Percentiles rank a stretch among this genome's conserved stretches.
phyloP scores from a whole-genome alignment of 1,139 yeast genomes.

The Zygoascus hellenicus region DNA sequence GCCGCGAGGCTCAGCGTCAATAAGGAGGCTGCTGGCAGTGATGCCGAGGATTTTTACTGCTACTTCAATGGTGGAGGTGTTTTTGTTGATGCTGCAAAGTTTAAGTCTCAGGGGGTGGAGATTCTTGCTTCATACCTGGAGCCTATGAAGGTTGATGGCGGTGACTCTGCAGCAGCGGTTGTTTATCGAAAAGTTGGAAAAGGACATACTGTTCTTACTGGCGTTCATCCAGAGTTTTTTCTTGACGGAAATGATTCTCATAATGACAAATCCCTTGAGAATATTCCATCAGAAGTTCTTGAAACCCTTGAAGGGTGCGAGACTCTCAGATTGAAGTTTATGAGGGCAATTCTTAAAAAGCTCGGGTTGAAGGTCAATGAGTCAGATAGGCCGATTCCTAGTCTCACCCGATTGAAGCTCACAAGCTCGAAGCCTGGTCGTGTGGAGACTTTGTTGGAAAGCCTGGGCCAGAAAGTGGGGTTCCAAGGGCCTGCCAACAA shows the following conservation, averaged over 20 bases:
- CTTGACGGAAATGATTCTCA: conserved; percentile 16
- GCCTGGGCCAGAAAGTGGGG: conserved; percentile 38
- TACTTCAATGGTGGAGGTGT: conserved; percentile 89
- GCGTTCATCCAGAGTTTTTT: conserved; percentile 86
- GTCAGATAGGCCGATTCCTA: conserved; percentile 49
- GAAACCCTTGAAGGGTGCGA: conserved; percentile 42
- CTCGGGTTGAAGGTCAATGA: conserved; percentile 62
- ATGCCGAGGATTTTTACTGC: conserved; percentile 26
- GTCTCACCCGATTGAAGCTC: conserved; percentile 57
- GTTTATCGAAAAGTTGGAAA: conserved; percentile 62
- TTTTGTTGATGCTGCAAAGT: conserved; percentile 66
- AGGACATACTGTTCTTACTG: conserved; percentile 74
- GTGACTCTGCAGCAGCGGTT: conserved; percentile 52
- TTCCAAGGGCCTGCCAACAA: conserved; percentile 38
- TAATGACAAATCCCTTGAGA: conserved; percentile 20
- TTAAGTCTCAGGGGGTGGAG: conserved; percentile 43
- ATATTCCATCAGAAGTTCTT: conserved; percentile 36
- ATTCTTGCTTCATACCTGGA: conserved; percentile 63
- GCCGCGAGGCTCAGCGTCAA: conserved; percentile 48
- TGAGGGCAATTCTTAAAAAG: conserved; percentile 49
- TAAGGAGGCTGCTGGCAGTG: conserved; percentile 23
- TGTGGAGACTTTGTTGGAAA: conserved; percentile 29
- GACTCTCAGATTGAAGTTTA: conserved; percentile 46
- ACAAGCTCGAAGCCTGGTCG: conserved; percentile 32
- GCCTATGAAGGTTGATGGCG: conserved; percentile 40